These are phyloP conservation scores for Uncinocarpus reesii DNA, from an alignment of 2,329 filamentous ascomycete genomes.

Conservation along the genomic window DNA sequence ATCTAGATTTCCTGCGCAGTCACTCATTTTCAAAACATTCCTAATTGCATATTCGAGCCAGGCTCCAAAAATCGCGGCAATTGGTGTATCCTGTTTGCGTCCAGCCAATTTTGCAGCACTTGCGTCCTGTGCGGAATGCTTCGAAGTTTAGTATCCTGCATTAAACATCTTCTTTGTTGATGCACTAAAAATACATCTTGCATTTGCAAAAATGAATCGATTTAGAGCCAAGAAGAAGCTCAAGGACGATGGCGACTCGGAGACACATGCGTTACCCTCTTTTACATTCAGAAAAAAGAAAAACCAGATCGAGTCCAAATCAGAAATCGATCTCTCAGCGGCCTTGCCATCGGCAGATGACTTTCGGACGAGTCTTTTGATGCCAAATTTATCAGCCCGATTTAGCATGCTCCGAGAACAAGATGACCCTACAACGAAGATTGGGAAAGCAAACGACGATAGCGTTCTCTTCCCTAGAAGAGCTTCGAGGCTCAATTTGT, in stretches of 20 bases:
- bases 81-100: background rate
- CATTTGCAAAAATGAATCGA: constrained; percentile 29
- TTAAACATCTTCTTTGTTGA: background rate
- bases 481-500: constrained; percentile 65
- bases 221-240: constrained; percentile 35
- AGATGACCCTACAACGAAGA: constrained; percentile 76
- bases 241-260: constrained; percentile 22
- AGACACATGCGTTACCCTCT: constrained; percentile 22
- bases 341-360: constrained; percentile 76
- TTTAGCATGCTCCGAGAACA: constrained; percentile 97
- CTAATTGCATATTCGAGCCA: no score
- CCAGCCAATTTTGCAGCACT: background rate
- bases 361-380: constrained; percentile 88
- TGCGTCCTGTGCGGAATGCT: background rate
- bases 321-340: constrained; percentile 58
- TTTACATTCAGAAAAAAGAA: constrained; percentile 45
- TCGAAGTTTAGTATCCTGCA: background rate
- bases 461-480: constrained; percentile 78
- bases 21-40: background rate
- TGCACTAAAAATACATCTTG: background rate
- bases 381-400: constrained; percentile 86
- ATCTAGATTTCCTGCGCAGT: no score
- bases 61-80: no score
- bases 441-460: constrained; percentile 91
- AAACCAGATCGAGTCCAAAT: constrained; percentile 43